Evolutionary conservation across 306 rosid species (phyloP).

Genomic region (Vigna radiata): DNA sequence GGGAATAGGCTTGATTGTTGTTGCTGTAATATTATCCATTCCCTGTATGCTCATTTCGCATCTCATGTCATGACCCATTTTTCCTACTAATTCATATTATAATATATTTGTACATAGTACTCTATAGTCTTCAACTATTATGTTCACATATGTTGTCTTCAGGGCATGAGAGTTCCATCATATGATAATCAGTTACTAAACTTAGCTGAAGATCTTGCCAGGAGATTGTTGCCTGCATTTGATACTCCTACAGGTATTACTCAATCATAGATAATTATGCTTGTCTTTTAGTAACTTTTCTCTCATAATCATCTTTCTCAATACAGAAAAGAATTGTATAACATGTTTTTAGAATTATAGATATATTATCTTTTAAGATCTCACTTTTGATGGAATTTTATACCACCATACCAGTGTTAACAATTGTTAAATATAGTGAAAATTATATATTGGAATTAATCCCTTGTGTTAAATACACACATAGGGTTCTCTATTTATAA

Average conservation of each 20-base stretch:
- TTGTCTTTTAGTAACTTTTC: slow-evolving; percentile 29
- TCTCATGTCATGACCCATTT: slow-evolving; percentile 16
- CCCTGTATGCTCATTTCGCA: slow-evolving; percentile 8
- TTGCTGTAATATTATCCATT: background rate
- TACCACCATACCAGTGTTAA: background rate
- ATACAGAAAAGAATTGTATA: slow-evolving; percentile 11
- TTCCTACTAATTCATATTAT: background rate
- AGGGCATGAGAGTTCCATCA: slow-evolving; percentile 90
- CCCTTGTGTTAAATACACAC: no score
- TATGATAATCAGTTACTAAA: slow-evolving; percentile 82
- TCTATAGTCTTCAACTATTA: slow-evolving; percentile 27
- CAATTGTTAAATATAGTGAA: no score
- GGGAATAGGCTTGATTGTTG: background rate
- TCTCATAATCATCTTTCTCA: slow-evolving; percentile 14
- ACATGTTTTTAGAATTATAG: background rate
- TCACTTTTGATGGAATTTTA: slow-evolving; percentile 30
- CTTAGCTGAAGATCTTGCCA: slow-evolving; percentile 91
- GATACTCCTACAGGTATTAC: slow-evolving; percentile 93
- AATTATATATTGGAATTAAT: no score
- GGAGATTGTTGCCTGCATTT: slow-evolving; percentile 93
- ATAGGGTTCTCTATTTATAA: no score
- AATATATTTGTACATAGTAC: background rate
- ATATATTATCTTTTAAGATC: slow-evolving; percentile 4
- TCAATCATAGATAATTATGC: slow-evolving; percentile 26
- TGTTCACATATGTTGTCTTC: slow-evolving; percentile 32